A percentile compares a stretch with the other conserved stretches of the same genome.
Conservation (phyloP, 2,329 filamentous ascomycete genomes). For the Xylaria sp. region DNA sequence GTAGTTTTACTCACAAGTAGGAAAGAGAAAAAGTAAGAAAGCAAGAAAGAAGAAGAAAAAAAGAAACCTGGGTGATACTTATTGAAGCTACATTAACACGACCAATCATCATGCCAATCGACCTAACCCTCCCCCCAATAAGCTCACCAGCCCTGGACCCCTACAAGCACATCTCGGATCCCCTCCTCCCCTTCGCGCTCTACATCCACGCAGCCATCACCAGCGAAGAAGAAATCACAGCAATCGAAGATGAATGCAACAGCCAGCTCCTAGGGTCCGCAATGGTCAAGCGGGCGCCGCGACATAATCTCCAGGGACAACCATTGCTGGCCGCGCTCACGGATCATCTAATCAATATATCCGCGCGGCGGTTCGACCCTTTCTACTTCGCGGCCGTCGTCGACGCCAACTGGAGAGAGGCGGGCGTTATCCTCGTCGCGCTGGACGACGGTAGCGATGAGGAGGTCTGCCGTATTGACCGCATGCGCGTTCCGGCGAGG, state of each 20-base stretch:
- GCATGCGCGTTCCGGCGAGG: neutral
- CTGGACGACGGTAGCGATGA: slow-evolving; percentile 8
- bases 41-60: neutral
- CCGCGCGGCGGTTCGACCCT: slow-evolving; percentile 13
- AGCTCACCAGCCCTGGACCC: slow-evolving; percentile 12
- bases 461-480: neutral
- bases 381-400: slow-evolving; percentile 18
- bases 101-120: slow-evolving; percentile 18
- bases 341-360: slow-evolving; percentile 7
- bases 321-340: slow-evolving; percentile 6
- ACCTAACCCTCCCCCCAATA: slow-evolving; percentile 8
- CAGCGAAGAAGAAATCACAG: slow-evolving; percentile 3
- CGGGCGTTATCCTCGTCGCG: slow-evolving; percentile 14
- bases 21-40: too few relatives aligned
- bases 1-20: neutral
- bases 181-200: slow-evolving; percentile 17
- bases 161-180: slow-evolving; percentile 1
- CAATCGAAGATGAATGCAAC: slow-evolving; percentile 11
- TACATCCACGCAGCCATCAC: slow-evolving; percentile 9
- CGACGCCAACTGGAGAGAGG: slow-evolving; percentile 10
- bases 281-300: slow-evolving; percentile 2
- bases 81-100: neutral
- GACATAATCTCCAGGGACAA: neutral
- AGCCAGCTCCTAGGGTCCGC: neutral
- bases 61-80: neutral